A percentile compares a stretch with the other conserved stretches of the same genome.
These are phyloP conservation scores for Delitschia confertaspora DNA, from an alignment of 495 filamentous ascomycete species.

Conservation along the genomic window DNA sequence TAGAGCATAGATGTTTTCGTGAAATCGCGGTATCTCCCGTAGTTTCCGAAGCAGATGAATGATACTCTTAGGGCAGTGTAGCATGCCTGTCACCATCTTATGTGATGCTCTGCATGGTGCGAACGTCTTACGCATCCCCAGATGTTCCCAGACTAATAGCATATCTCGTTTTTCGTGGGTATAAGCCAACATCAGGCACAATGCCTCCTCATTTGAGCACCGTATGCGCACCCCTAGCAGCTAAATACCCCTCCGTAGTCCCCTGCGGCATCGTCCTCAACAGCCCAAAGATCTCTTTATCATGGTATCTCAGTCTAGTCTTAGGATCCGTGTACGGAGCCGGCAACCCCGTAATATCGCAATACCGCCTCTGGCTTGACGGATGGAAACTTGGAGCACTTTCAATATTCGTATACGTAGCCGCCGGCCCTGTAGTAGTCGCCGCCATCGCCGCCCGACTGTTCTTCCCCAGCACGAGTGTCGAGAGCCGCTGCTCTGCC, in stretches of 20 bases:
- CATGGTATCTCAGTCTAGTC: slow-evolving; percentile 78
- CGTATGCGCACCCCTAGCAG: slow-evolving; percentile 81
- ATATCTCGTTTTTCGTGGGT: too few relatives aligned
- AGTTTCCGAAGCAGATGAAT: too few relatives aligned
- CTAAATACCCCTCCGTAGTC: slow-evolving; percentile 76
- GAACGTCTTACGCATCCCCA: too few relatives aligned
- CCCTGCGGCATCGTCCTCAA: slow-evolving; percentile 69
- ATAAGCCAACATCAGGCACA: too few relatives aligned
- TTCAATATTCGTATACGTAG: slow-evolving; percentile 93
- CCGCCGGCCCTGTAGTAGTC: slow-evolving; percentile 50
- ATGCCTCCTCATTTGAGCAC: slow-evolving; percentile 61
- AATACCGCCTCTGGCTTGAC: slow-evolving; percentile 71
- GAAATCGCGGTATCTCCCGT: too few relatives aligned
- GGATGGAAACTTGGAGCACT: slow-evolving; percentile 73
- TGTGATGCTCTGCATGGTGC: too few relatives aligned
- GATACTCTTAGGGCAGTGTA: too few relatives aligned
- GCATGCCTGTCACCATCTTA: too few relatives aligned
- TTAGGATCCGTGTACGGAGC: slow-evolving; percentile 90
- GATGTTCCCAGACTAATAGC: too few relatives aligned
- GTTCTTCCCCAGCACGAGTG: slow-evolving; percentile 71
- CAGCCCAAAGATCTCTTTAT: slow-evolving; percentile 78
- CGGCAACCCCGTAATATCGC: slow-evolving; percentile 85
- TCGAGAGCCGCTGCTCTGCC: slow-evolving; percentile 72
- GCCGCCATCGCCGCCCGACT: slow-evolving; percentile 29
- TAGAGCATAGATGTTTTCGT: slow-evolving; percentile 1